Conservation (phyloP, 345 rosid species). For the Sonneratia alba region DNA sequence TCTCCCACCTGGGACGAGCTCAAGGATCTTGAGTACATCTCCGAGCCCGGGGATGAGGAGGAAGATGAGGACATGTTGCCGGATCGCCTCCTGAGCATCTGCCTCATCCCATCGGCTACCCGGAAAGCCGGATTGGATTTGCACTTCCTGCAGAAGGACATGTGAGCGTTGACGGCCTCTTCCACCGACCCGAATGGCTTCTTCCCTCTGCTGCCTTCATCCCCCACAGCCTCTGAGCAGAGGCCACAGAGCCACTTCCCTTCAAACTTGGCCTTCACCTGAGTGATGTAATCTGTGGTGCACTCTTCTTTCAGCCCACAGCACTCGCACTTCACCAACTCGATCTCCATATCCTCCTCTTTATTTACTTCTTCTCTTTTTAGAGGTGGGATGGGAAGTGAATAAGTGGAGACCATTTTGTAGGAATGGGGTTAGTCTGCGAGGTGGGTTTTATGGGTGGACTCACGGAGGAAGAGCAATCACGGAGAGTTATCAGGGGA, state of each 20-base stretch:
- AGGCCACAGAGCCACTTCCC: constrained; percentile 97
- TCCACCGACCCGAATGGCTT: constrained; percentile 34
- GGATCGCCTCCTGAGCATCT: constrained; percentile 84
- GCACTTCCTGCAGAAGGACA: constrained; percentile 87
- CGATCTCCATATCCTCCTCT: constrained; percentile 58
- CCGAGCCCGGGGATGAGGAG: constrained; percentile 40
- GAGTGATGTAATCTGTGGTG: constrained; percentile 60
- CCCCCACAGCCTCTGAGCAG: constrained; percentile 87
- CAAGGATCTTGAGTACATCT: constrained; percentile 62
- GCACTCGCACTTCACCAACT: constrained; percentile 75
- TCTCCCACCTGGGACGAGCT: constrained; percentile 19
- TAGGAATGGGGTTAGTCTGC: not conserved
- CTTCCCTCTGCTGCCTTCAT: constrained; percentile 48
- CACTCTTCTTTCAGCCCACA: constrained; percentile 92
- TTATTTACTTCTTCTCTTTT: not conserved
- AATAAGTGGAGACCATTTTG: not conserved
- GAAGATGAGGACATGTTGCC: constrained; percentile 35
- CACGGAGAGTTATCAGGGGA: not conserved
- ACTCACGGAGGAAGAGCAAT: constrained; percentile 13
- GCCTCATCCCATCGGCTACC: constrained; percentile 93
- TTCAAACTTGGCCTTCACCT: constrained; percentile 65
- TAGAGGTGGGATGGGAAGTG: not conserved
- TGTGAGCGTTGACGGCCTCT: constrained; percentile 82
- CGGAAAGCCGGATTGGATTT: constrained; percentile 74
- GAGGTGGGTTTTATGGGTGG: constrained; percentile 18